Conservation (phyloP, 139 green algal genomes). For the Chlorella vulgaris region DNA sequence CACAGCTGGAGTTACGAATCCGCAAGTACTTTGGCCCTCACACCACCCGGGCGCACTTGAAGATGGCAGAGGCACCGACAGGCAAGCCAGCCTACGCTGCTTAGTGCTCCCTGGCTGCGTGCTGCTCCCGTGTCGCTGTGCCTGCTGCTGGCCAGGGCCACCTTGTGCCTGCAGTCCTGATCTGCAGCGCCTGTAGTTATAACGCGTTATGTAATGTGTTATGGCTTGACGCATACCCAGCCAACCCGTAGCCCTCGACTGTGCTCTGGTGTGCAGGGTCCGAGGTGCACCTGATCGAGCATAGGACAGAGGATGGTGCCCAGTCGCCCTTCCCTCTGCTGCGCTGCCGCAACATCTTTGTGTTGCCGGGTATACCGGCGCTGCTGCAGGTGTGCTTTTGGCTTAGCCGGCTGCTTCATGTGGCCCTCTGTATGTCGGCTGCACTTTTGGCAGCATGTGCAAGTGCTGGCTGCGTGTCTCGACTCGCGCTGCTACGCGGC, state of each 20-base stretch:
- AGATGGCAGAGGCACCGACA: constrained; percentile 82
- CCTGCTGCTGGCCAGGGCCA: no score
- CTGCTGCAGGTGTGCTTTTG: constrained; percentile 54
- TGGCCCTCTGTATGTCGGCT: no score
- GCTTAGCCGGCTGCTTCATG: neutral
- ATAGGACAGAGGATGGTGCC: constrained; percentile 36
- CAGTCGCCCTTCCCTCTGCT: constrained; percentile 77
- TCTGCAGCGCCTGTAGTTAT: no score
- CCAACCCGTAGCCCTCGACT: no score
- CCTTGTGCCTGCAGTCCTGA: no score
- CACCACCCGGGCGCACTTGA: constrained; percentile 79
- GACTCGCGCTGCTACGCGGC: no score
- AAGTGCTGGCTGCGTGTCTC: no score
- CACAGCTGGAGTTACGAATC: constrained; percentile 65
- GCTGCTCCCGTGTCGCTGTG: no score
- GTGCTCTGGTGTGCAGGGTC: constrained; percentile 11
- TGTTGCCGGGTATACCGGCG: constrained; percentile 82
- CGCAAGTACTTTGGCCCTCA: constrained; percentile 67
- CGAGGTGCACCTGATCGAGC: constrained; percentile 56
- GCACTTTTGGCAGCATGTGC: no score
- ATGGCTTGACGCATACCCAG: no score
- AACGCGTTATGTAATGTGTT: neutral
- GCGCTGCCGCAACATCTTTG: constrained; percentile 78
- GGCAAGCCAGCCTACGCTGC: neutral
- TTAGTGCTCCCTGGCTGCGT: no score